These are phyloP conservation scores for Clonostachys byssicola DNA, from an alignment of 2,329 filamentous ascomycete species.

Conservation along the genomic window DNA sequence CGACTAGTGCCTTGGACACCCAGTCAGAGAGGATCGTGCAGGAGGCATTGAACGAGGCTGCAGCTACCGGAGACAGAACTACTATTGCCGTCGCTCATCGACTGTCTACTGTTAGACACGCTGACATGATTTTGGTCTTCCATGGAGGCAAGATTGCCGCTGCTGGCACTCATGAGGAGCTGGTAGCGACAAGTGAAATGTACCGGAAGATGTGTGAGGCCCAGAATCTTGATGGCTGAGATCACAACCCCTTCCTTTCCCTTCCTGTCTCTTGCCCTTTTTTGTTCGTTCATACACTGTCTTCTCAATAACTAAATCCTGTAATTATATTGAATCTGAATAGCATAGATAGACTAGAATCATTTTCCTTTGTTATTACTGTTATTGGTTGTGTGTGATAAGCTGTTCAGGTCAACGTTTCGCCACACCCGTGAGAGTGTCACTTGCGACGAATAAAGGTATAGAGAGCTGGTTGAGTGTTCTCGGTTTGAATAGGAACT, in stretches of 20 bases:
- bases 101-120: slow-evolving; percentile 88
- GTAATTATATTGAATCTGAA: too few relatives aligned
- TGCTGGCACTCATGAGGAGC: slow-evolving; percentile 71
- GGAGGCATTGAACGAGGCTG: slow-evolving; percentile 72
- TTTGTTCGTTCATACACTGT: not conserved
- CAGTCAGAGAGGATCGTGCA: slow-evolving; percentile 85
- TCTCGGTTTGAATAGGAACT: too few relatives aligned
- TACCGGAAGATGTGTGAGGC: not conserved
- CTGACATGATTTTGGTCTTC: slow-evolving; percentile 92
- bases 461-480: too few relatives aligned
- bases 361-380: too few relatives aligned
- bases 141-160: slow-evolving; percentile 85
- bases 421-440: too few relatives aligned
- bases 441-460: too few relatives aligned
- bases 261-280: not conserved
- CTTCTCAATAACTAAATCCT: not conserved
- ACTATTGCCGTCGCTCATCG: slow-evolving; percentile 94
- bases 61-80: slow-evolving; percentile 69
- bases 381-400: too few relatives aligned
- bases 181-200: slow-evolving; percentile 35
- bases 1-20: slow-evolving; percentile 24
- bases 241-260: not conserved
- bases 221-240: not conserved
- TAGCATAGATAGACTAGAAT: too few relatives aligned
- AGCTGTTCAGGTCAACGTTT: too few relatives aligned